Evolutionary conservation across 2,329 filamentous ascomycete genomes (phyloP).

Genomic region (Hypomyces rosellus): DNA sequence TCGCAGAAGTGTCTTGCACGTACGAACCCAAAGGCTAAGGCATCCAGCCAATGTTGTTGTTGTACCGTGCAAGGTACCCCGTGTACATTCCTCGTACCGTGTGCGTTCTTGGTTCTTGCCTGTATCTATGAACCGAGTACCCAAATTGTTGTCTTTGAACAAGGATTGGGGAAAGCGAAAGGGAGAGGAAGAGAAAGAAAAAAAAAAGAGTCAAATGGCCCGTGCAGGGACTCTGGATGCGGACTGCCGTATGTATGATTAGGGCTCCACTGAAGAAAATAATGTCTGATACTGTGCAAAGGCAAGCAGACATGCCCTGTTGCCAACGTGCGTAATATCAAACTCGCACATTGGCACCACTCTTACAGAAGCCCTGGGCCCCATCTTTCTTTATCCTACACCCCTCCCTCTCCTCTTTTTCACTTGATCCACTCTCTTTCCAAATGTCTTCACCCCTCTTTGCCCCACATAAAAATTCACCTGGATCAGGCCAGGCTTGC

Average conservation of each 20-base stretch:
- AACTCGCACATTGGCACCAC: not conserved
- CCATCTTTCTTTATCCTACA: not conserved
- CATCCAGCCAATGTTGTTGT: not conserved
- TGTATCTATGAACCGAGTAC: too few relatives aligned
- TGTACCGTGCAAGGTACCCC: not conserved
- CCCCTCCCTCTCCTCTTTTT: not conserved
- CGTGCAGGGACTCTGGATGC: slow-evolving; percentile 8
- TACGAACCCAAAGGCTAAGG: not conserved
- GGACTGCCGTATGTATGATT: slow-evolving; percentile 4
- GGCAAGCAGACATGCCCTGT: not conserved
- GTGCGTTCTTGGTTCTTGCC: not conserved
- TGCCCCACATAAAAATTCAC: not conserved
- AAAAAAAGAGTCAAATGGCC: not conserved
- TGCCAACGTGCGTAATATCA: not conserved
- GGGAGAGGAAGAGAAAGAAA: not conserved
- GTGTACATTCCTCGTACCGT: not conserved
- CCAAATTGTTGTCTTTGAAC: not conserved
- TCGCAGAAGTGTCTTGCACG: too few relatives aligned
- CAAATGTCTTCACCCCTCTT: slow-evolving; percentile 5
- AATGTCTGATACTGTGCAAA: slow-evolving; percentile 3
- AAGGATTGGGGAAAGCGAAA: not conserved
- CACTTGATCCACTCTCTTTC: slow-evolving; percentile 1
- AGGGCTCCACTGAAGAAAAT: slow-evolving; percentile 1
- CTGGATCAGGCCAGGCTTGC: not conserved
- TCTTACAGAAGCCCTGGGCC: not conserved